Evolutionary conservation across 2,329 filamentous ascomycete species (phyloP), one percentile per base, ranked within the genome.

Genomic region (Pseudovirgaria hyperparasitica): DNA sequence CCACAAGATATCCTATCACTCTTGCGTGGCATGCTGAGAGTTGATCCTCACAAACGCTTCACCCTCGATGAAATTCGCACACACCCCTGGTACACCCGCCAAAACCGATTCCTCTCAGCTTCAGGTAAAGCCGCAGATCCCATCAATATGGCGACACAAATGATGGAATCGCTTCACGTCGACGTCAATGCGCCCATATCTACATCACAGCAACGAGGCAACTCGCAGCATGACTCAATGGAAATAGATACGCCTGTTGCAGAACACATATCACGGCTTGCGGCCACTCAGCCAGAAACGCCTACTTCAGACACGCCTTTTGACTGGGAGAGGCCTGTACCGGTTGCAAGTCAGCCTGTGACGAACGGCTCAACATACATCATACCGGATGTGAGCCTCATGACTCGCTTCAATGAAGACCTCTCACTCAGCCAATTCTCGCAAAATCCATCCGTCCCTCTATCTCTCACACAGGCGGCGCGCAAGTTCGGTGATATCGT

Each of bases 71-170:
- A 85, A 43, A 77, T 98, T 38, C 79, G 84, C 33, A 75, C 81
- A 37, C 90, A 98, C 54, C 87, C 86, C 2, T 98, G 90, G 90
- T 94, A 84, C 50, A 94, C 82, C 4, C 71, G 82, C 23, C 66
- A 66, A 33, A 98, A 96, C 52, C 68, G 66, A 17, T 76, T 85
- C 42, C 65, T 96, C 26, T 73, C 75, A 4, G 46, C 68, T 1
- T 76, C 85, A 34, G 87, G 87, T 39, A 72, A 67, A 37, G 67
- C 86, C 18, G 70, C 70, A 8, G 82, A 96, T 43, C 82, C 82
- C 1, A 62, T 96, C 35, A 72, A 74, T 29, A 65, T 98, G 24
- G 90, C 90, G n/a, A 92, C 90, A 0, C 76, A 82, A 46, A 93
- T 98, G 82, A 76, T 98, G 29, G 82, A 92, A 49, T 80, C 75